These are phyloP conservation scores for Pyrenopolyporus hunteri DNA, from an alignment of 495 filamentous ascomycete species.

Conservation along the genomic window DNA sequence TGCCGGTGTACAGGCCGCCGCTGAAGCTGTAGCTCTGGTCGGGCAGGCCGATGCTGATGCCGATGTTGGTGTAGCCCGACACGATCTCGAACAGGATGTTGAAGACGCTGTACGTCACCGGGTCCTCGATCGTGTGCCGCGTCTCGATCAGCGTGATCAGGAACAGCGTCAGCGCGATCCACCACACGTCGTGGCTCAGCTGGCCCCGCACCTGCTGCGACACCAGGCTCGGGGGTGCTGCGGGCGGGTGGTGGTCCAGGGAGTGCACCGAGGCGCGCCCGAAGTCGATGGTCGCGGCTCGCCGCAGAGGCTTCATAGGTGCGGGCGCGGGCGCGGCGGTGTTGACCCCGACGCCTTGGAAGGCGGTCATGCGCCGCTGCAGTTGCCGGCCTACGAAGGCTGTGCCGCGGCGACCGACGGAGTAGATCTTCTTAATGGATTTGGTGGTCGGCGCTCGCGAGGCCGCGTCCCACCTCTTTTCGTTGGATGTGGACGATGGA, in stretches of 20 bases:
- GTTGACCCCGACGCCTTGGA: slow-evolving; percentile 39
- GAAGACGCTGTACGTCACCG: slow-evolving; percentile 75
- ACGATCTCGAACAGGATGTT: slow-evolving; percentile 87
- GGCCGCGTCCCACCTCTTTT: slow-evolving; percentile 23
- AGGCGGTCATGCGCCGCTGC: slow-evolving; percentile 31
- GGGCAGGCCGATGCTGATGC: slow-evolving; percentile 75
- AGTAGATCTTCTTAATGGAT: slow-evolving; percentile 32
- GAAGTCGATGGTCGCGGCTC: slow-evolving; percentile 34
- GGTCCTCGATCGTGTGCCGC: slow-evolving; percentile 65
- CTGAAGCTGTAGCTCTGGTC: slow-evolving; percentile 71
- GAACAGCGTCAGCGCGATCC: slow-evolving; percentile 72
- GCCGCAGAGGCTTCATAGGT: slow-evolving; percentile 26
- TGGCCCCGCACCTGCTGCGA: slow-evolving; percentile 75
- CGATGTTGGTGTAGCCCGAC: slow-evolving; percentile 81
- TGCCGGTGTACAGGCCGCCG: slow-evolving; percentile 71
- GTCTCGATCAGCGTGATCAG: slow-evolving; percentile 78
- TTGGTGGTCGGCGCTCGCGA: slow-evolving; percentile 26
- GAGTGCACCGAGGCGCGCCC: slow-evolving; percentile 34
- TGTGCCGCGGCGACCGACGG: slow-evolving; percentile 36
- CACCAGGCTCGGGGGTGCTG: slow-evolving; percentile 48
- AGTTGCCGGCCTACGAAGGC: slow-evolving; percentile 40
- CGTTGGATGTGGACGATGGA: slow-evolving; percentile 15
- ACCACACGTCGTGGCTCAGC: slow-evolving; percentile 86
- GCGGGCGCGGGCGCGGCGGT: slow-evolving; percentile 3
- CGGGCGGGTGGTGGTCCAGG: slow-evolving; percentile 23